These are phyloP conservation scores for Myxozyma nipponensis DNA, from an alignment of 805 yeast genomes.

Conservation along the genomic window DNA sequence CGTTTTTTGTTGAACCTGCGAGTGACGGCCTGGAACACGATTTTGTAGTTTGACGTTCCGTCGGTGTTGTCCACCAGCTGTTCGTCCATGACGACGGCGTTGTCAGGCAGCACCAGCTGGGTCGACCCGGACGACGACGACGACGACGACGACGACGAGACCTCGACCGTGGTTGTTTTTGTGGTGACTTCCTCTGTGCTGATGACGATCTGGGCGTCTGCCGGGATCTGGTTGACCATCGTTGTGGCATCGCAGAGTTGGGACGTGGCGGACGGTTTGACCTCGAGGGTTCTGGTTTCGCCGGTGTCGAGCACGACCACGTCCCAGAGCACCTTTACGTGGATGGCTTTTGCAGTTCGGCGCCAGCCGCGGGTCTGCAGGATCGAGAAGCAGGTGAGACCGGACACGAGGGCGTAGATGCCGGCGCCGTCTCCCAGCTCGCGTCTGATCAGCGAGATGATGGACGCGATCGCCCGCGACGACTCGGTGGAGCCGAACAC, in stretches of 20 bases:
- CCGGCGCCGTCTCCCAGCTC: conserved; percentile 35
- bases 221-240: conserved; percentile 13
- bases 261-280: conserved; percentile 14
- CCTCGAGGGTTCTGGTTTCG: conserved; percentile 28
- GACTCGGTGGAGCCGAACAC: conserved; percentile 38
- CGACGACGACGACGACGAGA: conserved; percentile 8
- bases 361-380: conserved; percentile 33
- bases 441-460: conserved; percentile 30
- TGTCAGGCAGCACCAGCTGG: conserved; percentile 14
- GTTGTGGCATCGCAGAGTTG: conserved; percentile 13
- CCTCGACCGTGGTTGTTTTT: conserved; percentile 24
- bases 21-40: conserved; percentile 24
- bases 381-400: conserved; percentile 33
- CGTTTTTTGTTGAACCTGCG: conserved; percentile 13
- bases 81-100: conserved; percentile 23
- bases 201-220: conserved; percentile 20
- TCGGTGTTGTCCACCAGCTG: conserved; percentile 6
- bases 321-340: conserved; percentile 35
- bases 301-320: conserved; percentile 37
- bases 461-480: conserved; percentile 33
- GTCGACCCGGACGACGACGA: conserved; percentile 6
- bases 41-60: conserved; percentile 17
- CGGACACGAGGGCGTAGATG: conserved; percentile 32
- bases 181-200: conserved; percentile 25
- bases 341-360: conserved; percentile 26